phyloP scores from a whole-genome alignment of 140 eudicot species.

The Ambrosia hybrid region DNA sequence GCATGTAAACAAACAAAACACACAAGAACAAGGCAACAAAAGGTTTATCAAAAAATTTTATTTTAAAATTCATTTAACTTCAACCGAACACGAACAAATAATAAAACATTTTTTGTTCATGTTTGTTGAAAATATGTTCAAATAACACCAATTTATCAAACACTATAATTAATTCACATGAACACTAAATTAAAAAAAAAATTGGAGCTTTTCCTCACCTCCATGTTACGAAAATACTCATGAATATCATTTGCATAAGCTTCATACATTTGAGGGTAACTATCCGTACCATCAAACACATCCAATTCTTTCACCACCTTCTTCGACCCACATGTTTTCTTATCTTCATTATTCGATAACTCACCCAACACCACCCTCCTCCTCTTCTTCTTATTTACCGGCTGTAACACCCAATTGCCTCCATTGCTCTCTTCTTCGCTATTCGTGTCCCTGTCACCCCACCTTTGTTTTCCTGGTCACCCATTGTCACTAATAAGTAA shows the following conservation, averaged over 20 bases:
- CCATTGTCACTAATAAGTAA: slow-evolving; percentile 29
- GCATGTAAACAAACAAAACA: no score
- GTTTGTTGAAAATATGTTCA: no score
- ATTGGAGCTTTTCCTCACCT: slow-evolving; percentile 12
- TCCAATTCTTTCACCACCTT: slow-evolving; percentile 4
- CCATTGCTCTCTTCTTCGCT: slow-evolving; percentile 51
- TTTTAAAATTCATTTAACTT: no score
- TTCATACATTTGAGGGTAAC: slow-evolving; percentile 40
- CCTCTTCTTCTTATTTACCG: slow-evolving; percentile 21
- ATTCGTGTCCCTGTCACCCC: slow-evolving; percentile 31
- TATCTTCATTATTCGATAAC: slow-evolving; percentile 11
- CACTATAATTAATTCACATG: no score
- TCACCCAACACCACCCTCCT: slow-evolving; percentile 28
- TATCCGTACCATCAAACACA: neutral
- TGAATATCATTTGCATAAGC: slow-evolving; percentile 30
- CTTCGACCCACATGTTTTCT: slow-evolving; percentile 16
- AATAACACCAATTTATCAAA: no score
- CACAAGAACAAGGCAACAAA: no score
- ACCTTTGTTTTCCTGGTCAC: slow-evolving; percentile 37
- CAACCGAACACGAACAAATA: no score
- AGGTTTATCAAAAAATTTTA: no score
- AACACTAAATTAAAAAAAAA: neutral
- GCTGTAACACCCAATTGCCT: slow-evolving; percentile 33
- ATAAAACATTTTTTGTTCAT: no score
- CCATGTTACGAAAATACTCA: slow-evolving; percentile 39